Base-by-base conservation (phyloP, 1,139 yeast species). In the Debaryomyces subglobosus region DNA sequence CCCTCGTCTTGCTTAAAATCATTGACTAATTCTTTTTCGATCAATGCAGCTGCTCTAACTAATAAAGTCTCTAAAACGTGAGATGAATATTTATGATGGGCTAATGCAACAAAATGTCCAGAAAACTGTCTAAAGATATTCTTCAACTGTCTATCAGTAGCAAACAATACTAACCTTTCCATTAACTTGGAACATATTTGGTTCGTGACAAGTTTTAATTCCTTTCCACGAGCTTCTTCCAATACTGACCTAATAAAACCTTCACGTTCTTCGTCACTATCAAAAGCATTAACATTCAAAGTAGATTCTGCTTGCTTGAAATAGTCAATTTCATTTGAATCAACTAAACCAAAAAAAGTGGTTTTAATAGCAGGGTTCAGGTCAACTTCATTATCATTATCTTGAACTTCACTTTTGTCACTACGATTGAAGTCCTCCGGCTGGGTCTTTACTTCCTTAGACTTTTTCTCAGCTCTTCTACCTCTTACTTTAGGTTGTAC, bases 281-380 rank as follows among this genome's bases (percentile, higher is more conserved):
- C 90, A 63, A 94, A 90, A 0, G 96, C 86, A 65, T 91, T 84
- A 40, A 90, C 80, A 45, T 91, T 85, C 45, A 94, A 73, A 0
- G 96, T 88, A 7, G 92, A 82, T 67, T 92, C 98, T 0, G 97
- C 96, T 62, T 86, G 91, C 61, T 89, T 89, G 72, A 92, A 94
- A 66, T 94, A 94, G 56, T 90, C 97, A 43, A 89, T 69, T 66
- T 94, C 97, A 42, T 82, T 79, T 8, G 91, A 70, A 64, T 90
- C 96, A 12, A 94, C 87, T 35, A 92, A 77, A 20, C 98, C 98
- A 67, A 85, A 92, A 63, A 92, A 94, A 2, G 77, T 63, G 30
- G 63, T 54, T 50, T 50, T 60, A 7, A 40, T 5, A n/a, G 43
- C 29, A 52, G 30, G 50, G 15, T 46, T 53, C 25, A 46, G 35